Percentiles rank a stretch among this genome's conserved stretches.
Evolutionary conservation across 1,284 basidiomycete genomes (phyloP).

Genomic region (Tremellales sp.): DNA sequence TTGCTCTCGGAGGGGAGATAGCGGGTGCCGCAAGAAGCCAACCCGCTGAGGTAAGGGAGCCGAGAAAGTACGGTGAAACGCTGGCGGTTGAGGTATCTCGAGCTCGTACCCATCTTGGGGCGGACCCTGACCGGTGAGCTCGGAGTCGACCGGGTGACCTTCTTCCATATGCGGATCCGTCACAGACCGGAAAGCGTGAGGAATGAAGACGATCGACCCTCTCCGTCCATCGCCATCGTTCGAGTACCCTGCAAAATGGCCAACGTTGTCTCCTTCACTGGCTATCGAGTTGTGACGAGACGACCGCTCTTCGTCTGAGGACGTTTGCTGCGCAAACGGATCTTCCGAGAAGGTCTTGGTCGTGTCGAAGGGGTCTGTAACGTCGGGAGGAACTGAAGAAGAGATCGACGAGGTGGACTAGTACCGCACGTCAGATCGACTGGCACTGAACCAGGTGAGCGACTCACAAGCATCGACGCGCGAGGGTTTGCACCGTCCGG

Average conservation of each 20-base stretch:
- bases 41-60: constrained; percentile 32
- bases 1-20: constrained; percentile 6
- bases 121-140: constrained; percentile 9
- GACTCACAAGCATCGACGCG: background rate
- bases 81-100: constrained; percentile 16
- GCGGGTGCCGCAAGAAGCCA: constrained; percentile 28
- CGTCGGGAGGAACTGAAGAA: constrained; percentile 5
- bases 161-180: constrained; percentile 16
- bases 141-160: constrained; percentile 17
- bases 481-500: background rate
- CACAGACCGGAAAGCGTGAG: constrained; percentile 7
- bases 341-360: constrained; percentile 34
- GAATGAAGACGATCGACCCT: constrained; percentile 5
- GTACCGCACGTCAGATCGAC: constrained; percentile 1
- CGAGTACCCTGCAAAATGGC: background rate
- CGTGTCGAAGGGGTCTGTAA: constrained; percentile 39
- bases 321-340: constrained; percentile 22
- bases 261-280: constrained; percentile 1
- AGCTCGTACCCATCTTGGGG: constrained; percentile 2
- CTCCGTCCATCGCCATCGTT: background rate
- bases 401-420: constrained; percentile 22
- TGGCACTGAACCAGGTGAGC: background rate
- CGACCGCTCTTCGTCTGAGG: constrained; percentile 18
- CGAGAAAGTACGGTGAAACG: constrained; percentile 34
- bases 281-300: background rate